Base-by-base conservation (phyloP, 345 rosid genomes). In the Salix udensis region DNA sequence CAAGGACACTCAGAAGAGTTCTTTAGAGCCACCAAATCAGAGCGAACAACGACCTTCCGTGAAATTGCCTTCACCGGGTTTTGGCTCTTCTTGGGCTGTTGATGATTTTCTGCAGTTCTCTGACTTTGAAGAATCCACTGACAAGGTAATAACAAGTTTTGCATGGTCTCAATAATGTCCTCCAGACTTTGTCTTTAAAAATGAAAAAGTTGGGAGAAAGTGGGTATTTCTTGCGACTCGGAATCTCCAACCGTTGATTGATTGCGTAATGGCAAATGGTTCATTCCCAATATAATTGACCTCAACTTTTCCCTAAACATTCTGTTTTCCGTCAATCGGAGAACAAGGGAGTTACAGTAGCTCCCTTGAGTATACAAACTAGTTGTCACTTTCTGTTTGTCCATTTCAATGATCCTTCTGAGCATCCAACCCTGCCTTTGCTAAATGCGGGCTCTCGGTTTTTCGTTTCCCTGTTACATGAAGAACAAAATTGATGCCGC, bases 41-140 rank as follows among this genome's bases (percentile, higher is more conserved):
- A 88, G 77, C 42, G 76, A 86, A 7, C 87, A 76, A 4, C 88
- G 86, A 50, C 71, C 82, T 70, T 80, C 87, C 5, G 64, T 67
- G 26, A 88, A 88, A 79, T 13, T 81, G 74, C 83, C 88, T 52
- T 79, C 82, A 9, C 82, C 88, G 40, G 78, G 74, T 81, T 40
- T 81, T 40, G 34, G 85, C 19, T 80, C 92, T 69, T 85, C 89
- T 2, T 96, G 98, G 99, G 88, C 84, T 28, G 88, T 90, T 50
- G 97, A 95, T 23, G 94, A 96, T 61, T 83, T 96, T 77, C 84
- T 93, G 31, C 89, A 88, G 67, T 86, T 90, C 83, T 84, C 98
- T 2, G 94, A 91, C 44, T 77, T 87, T 62, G 92, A 85, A 46
- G 88, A 78, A 31, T 15, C 92, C 73, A 71, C 81, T 4, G 91